Base-by-base conservation (phyloP, 2,329 filamentous ascomycete genomes). In the Aspergillus bombycis region DNA sequence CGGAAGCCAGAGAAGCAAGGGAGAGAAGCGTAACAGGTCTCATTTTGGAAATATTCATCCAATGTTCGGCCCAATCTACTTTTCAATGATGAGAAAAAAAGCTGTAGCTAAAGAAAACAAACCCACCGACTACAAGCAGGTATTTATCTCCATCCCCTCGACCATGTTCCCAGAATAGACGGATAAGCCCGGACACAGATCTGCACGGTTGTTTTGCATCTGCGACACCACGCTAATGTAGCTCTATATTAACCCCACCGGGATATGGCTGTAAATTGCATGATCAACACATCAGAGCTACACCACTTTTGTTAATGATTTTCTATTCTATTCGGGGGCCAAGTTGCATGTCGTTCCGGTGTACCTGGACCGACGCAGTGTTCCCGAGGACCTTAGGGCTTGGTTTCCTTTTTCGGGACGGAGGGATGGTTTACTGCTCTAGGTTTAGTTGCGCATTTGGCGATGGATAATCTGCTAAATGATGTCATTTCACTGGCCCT, bases 1-100 rank as follows among this genome's bases (percentile, higher is more conserved):
- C 69, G 53, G 63, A 64, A 9, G 57, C 43, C 14, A 69, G 34
- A 16, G 58, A 41, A 11, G 53, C 23, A 23, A 65, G 45, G 38
- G 58, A 30, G 10, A 67, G 55, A 8, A 63, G 38, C 12, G 52
- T 21, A 11, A 59, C 30, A 8, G 61, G 21, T 21, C 19, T 52
- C 48, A 52, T 52, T 1, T 30, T 34, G 48, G 23, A 23, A 9
- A 26, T 48, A 10, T 46, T 23, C 9, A 21, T 36, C 14, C 23
- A 28, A 30, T 30, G 16, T 30, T 4, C 3, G 26, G 19, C 2
- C 4, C 6, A 28, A 19, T 28, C 16, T 23, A 9, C 23, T 19
- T 30, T 2, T 32, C 1, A 4, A 52, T 8, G 1, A 52, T 41
- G 50, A 28, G 28, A 2, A 19, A 32, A 12, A 2, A 28, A n/a